Evolutionary conservation across 106 monocot genomes (phyloP).

Genomic region (Acorus calamus): DNA sequence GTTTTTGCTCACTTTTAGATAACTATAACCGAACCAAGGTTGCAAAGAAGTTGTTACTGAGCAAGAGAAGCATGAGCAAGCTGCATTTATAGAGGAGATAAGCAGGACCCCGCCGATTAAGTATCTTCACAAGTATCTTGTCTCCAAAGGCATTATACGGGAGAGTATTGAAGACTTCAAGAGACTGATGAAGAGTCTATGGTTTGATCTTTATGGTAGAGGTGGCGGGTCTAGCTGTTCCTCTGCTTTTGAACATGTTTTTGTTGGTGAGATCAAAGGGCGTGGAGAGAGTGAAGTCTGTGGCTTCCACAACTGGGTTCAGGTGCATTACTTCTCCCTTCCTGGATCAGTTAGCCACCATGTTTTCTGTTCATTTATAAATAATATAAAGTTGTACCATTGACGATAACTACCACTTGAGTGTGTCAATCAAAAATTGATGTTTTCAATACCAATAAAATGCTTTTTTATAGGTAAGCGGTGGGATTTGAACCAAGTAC

Average conservation of each 20-base stretch:
- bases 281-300: slow-evolving; percentile 55
- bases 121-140: slow-evolving; percentile 74
- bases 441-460: too few relatives aligned
- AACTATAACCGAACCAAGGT: slow-evolving; percentile 84
- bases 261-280: slow-evolving; percentile 88
- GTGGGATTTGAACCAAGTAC: too few relatives aligned
- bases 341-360: too few relatives aligned
- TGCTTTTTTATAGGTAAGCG: too few relatives aligned
- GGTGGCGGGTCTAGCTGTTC: slow-evolving; percentile 60
- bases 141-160: slow-evolving; percentile 35
- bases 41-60: slow-evolving; percentile 66
- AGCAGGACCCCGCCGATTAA: slow-evolving; percentile 72
- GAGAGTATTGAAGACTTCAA: slow-evolving; percentile 64
- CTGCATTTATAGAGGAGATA: slow-evolving; percentile 86
- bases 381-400: too few relatives aligned
- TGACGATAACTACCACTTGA: too few relatives aligned
- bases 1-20: slow-evolving; percentile 80
- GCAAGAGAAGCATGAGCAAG: slow-evolving; percentile 79
- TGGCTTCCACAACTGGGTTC: slow-evolving; percentile 99
- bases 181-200: slow-evolving; percentile 45
- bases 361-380: too few relatives aligned
- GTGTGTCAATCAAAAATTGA: too few relatives aligned
- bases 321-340: slow-evolving; percentile 21
- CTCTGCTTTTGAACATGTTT: slow-evolving; percentile 98
- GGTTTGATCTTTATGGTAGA: slow-evolving; percentile 87